Evolutionary conservation across 2,329 filamentous ascomycete genomes (phyloP).

Genomic region (Intubia oerlemansii): DNA sequence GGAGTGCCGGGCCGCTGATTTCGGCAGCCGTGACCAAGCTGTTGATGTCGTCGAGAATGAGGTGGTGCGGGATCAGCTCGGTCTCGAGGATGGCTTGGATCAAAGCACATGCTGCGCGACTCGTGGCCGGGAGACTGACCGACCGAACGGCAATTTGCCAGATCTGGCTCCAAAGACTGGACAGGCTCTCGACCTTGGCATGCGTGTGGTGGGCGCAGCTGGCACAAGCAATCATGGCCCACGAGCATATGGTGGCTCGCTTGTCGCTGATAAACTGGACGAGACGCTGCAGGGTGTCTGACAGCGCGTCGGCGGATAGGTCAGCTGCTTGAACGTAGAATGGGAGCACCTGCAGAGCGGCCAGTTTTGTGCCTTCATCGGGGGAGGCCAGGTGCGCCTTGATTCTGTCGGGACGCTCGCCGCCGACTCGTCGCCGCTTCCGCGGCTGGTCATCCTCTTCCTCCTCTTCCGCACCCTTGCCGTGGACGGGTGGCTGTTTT

Average conservation of each 20-base stretch:
- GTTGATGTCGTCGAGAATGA: constrained; percentile 47
- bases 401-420: constrained; percentile 22
- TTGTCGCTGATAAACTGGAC: constrained; percentile 45
- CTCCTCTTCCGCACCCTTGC: constrained; percentile 6
- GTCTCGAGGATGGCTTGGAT: constrained; percentile 45
- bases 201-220: constrained; percentile 33
- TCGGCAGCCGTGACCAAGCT: constrained; percentile 57
- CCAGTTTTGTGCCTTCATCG: constrained; percentile 22
- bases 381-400: constrained; percentile 24
- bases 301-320: constrained; percentile 27
- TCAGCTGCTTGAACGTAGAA: constrained; percentile 29
- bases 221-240: constrained; percentile 67
- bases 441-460: constrained; percentile 23
- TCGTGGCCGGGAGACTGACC: constrained; percentile 47
- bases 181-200: constrained; percentile 19
- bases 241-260: constrained; percentile 42
- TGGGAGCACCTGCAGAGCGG: constrained; percentile 34
- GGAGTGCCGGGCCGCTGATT: constrained; percentile 53
- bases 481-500: neutral
- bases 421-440: constrained; percentile 27
- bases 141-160: constrained; percentile 58
- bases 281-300: constrained; percentile 35
- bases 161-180: constrained; percentile 41
- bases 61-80: constrained; percentile 44
- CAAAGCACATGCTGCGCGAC: constrained; percentile 56